A percentile compares a stretch with the other conserved stretches of the same genome.
phyloP scores from a whole-genome alignment of 768 basidiomycete genomes.

The Lactifluus piperatus region DNA sequence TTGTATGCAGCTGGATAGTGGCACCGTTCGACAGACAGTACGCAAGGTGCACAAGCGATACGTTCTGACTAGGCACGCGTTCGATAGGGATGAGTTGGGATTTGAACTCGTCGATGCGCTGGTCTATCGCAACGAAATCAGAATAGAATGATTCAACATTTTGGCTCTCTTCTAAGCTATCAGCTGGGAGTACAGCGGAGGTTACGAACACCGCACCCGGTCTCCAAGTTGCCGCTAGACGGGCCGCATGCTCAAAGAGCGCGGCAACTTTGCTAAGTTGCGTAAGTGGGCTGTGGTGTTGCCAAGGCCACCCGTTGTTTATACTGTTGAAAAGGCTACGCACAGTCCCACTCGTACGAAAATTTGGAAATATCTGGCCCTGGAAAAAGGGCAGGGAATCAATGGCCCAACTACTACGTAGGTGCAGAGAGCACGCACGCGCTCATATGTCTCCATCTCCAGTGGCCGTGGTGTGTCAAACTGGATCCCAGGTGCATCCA shows the following conservation, averaged over 20 bases:
- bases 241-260: constrained; percentile 49
- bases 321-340: constrained; percentile 38
- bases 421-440: constrained; percentile 18
- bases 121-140: constrained; percentile 24
- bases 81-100: constrained; percentile 21
- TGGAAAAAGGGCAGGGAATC: constrained; percentile 28
- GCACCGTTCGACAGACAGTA: constrained; percentile 25
- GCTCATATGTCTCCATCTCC: constrained; percentile 28
- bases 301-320: constrained; percentile 28
- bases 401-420: constrained; percentile 22
- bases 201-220: constrained; percentile 22
- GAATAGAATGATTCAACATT: constrained; percentile 20
- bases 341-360: constrained; percentile 41
- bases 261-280: constrained; percentile 47
- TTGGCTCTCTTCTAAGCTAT: constrained; percentile 1
- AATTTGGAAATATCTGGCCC: constrained; percentile 37
- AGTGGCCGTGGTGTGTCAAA: constrained; percentile 35
- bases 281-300: constrained; percentile 31
- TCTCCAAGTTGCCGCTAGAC: constrained; percentile 36
- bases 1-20: constrained; percentile 28
- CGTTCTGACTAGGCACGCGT: constrained; percentile 12
- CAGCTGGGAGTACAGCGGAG: neutral
- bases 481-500: constrained; percentile 35
- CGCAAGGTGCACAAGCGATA: constrained; percentile 22
- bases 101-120: constrained; percentile 26